Evolutionary conservation across 495 filamentous ascomycete genomes (phyloP).

Genomic region (Aspergillus homomorphus): DNA sequence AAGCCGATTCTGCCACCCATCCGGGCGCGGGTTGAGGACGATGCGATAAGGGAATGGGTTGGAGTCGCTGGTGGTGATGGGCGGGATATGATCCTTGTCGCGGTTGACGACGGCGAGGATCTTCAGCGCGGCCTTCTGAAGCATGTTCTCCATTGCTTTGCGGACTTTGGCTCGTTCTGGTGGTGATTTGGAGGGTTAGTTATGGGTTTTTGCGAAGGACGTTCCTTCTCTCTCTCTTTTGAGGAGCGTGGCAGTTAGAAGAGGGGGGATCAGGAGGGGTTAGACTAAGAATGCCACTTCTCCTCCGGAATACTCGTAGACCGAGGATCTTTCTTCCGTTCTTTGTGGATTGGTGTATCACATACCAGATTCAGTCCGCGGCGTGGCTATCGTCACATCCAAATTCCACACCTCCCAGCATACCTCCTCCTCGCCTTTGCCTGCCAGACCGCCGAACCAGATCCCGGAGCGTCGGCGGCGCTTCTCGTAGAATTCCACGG

Average conservation of each 20-base stretch:
- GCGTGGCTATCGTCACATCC: conserved; percentile 85
- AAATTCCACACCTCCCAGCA: conserved; percentile 96
- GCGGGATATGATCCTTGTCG: conserved; percentile 95
- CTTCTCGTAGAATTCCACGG: conserved; percentile 94
- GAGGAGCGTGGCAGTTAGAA: no score
- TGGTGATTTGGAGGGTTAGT: neutral
- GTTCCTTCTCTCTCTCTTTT: no score
- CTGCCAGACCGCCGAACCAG: conserved; percentile 61
- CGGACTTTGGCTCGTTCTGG: conserved; percentile 82
- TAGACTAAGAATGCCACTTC: no score
- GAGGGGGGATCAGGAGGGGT: no score
- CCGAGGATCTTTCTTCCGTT: conserved; percentile 1
- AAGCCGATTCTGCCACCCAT: conserved; percentile 77
- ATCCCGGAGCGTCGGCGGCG: conserved; percentile 66
- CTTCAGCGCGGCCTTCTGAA: conserved; percentile 82
- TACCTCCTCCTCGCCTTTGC: conserved; percentile 81
- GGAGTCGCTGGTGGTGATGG: conserved; percentile 86
- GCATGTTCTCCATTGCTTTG: conserved; percentile 79
- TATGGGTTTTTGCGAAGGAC: no score
- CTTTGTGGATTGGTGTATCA: conserved; percentile 5
- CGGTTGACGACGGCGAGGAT: conserved; percentile 79
- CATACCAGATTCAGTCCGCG: conserved; percentile 81
- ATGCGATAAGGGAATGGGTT: conserved; percentile 97
- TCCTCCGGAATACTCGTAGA: no score
- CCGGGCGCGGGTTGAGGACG: conserved; percentile 72